Conservation (phyloP, 352 stramenopile species). For the Phytophthora multivora region DNA sequence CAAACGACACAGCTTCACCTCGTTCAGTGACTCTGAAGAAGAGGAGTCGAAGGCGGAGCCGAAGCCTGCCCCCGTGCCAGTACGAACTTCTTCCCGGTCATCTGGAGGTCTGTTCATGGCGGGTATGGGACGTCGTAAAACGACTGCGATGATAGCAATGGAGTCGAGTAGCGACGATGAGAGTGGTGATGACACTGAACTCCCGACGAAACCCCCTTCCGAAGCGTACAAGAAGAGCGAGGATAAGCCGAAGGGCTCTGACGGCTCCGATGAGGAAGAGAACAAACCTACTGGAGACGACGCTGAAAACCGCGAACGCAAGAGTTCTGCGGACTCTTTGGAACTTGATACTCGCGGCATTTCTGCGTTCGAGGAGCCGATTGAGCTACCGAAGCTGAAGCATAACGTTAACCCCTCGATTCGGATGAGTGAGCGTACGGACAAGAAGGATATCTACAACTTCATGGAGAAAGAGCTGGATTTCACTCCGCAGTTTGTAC, state of each 20-base stretch:
- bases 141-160: conserved; percentile 65
- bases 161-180: conserved; percentile 86
- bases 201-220: conserved; percentile 61
- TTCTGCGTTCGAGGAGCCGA: conserved; percentile 69
- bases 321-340: conserved; percentile 81
- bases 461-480: conserved; percentile 87
- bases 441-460: conserved; percentile 88
- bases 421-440: conserved; percentile 49
- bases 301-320: conserved; percentile 42
- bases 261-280: conserved; percentile 32
- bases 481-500: conserved; percentile 86
- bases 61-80: conserved; percentile 51
- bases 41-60: conserved; percentile 79
- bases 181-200: conserved; percentile 50
- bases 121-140: conserved; percentile 70
- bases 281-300: conserved; percentile 32
- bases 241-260: conserved; percentile 31
- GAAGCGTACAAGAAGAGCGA: conserved; percentile 38
- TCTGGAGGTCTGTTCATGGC: conserved; percentile 58
- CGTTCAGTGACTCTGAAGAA: conserved; percentile 87
- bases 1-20: conserved; percentile 84
- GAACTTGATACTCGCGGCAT: conserved; percentile 84
- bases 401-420: conserved; percentile 40
- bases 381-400: conserved; percentile 37
- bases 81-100: conserved; percentile 41